phyloP scores from a whole-genome alignment of 1,139 yeast genomes.

The Geotrichum fermentans region DNA sequence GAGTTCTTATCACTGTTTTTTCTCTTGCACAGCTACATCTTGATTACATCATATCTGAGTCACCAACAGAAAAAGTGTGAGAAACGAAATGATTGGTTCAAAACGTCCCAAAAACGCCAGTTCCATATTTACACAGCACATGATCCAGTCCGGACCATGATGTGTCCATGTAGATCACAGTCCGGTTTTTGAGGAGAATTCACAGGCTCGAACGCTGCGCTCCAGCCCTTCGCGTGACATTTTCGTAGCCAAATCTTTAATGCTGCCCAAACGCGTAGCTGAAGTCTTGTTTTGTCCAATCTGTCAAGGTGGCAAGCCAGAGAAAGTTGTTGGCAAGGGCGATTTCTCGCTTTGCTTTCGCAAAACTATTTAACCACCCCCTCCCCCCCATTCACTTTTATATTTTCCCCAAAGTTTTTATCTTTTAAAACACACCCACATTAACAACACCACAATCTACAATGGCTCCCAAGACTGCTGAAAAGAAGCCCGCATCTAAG shows the following conservation, averaged over 20 bases:
- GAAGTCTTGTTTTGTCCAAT: too few species aligned
- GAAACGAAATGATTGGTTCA: conserved; percentile 19
- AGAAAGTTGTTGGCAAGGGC: too few species aligned
- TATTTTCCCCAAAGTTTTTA: conserved; percentile 26
- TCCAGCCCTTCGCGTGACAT: too few species aligned
- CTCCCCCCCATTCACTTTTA: conserved; percentile 20
- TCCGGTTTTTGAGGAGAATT: not conserved
- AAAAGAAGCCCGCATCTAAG: conserved; percentile 64
- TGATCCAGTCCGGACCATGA: conserved; percentile 15
- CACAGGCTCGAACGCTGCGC: too few species aligned
- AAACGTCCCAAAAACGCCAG: conserved; percentile 18
- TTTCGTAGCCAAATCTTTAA: too few species aligned
- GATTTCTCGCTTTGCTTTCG: not conserved
- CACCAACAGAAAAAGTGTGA: not conserved
- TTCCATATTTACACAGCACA: conserved; percentile 18
- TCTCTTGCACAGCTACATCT: not conserved
- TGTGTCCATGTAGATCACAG: conserved; percentile 15
- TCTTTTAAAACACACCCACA: not conserved
- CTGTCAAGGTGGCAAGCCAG: too few species aligned
- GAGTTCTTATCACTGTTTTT: too few species aligned
- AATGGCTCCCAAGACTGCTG: conserved; percentile 89
- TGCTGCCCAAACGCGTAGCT: too few species aligned
- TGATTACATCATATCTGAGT: not conserved
- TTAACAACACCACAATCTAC: conserved; percentile 8
- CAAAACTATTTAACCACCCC: conserved; percentile 9